Conservation (phyloP, 352 stramenopile genomes). For the Globisporangium barbulae region DNA sequence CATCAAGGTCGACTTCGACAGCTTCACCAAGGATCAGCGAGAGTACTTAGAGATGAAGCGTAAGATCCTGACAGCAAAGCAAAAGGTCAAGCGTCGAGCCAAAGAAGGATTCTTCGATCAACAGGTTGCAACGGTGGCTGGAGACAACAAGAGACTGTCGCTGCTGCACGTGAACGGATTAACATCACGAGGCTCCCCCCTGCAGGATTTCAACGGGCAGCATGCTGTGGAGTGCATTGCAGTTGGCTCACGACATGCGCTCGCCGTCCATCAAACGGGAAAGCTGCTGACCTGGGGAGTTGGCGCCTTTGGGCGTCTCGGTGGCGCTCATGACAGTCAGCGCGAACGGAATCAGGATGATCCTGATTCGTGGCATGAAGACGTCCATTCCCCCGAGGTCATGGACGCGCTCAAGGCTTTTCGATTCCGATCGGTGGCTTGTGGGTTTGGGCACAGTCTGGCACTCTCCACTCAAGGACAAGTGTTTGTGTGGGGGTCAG, state of each 20-base stretch:
- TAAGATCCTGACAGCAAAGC: slow-evolving; percentile 44
- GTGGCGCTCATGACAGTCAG: slow-evolving; percentile 23
- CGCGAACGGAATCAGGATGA: slow-evolving; percentile 21
- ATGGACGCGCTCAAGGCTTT: slow-evolving; percentile 36
- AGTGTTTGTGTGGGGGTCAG: slow-evolving; percentile 76
- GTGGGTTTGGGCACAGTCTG: slow-evolving; percentile 67
- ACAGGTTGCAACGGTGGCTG: not conserved
- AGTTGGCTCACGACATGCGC: slow-evolving; percentile 61
- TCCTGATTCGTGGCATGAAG: slow-evolving; percentile 48
- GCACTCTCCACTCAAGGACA: slow-evolving; percentile 56
- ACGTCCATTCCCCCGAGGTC: slow-evolving; percentile 42
- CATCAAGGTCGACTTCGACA: slow-evolving; percentile 29
- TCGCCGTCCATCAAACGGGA: slow-evolving; percentile 62
- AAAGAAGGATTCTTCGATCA: slow-evolving; percentile 35
- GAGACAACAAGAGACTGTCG: not conserved
- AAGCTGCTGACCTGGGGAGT: slow-evolving; percentile 73
- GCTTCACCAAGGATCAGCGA: slow-evolving; percentile 30
- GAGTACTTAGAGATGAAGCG: slow-evolving; percentile 66
- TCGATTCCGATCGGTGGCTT: slow-evolving; percentile 56
- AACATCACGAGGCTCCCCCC: slow-evolving; percentile 41
- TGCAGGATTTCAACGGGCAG: slow-evolving; percentile 42
- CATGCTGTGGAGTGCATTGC: slow-evolving; percentile 57
- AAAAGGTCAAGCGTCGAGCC: slow-evolving; percentile 57
- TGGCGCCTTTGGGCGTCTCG: slow-evolving; percentile 62
- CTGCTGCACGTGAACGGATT: slow-evolving; percentile 47